Conservation (phyloP, 441 rosid genomes). For the Aleurites moluccanus region DNA sequence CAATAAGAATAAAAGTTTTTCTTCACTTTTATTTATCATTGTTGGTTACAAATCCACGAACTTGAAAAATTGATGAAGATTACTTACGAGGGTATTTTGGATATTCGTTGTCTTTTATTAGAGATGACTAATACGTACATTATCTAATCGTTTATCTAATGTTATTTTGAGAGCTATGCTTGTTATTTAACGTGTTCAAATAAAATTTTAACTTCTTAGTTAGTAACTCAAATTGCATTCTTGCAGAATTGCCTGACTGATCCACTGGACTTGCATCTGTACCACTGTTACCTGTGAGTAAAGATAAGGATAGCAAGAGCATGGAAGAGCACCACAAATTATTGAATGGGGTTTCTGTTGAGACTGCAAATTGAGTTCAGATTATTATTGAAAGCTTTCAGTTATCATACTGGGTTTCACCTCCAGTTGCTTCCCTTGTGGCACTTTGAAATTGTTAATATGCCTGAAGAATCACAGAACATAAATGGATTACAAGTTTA, state of each 20-base stretch:
- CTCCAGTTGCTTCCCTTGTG: slow-evolving; percentile 12
- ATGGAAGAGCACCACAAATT: slow-evolving; percentile 84
- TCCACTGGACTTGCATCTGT: slow-evolving; percentile 38
- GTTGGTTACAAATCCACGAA: neutral
- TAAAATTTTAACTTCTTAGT: neutral
- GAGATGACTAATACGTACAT: neutral
- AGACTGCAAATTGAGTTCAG: slow-evolving; percentile 60
- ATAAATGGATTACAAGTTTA: slow-evolving; percentile 19
- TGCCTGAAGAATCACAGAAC: slow-evolving; percentile 19
- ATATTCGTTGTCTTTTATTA: neutral
- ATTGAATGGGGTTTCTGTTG: slow-evolving; percentile 61
- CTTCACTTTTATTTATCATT: neutral
- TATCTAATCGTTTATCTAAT: neutral
- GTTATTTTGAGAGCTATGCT: too few species aligned
- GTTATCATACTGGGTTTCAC: too few species aligned
- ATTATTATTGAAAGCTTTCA: slow-evolving; percentile 9
- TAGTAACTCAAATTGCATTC: neutral
- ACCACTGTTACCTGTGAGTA: slow-evolving; percentile 47
- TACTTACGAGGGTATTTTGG: neutral
- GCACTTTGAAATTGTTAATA: slow-evolving; percentile 15
- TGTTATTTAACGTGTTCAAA: neutral
- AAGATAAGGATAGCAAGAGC: slow-evolving; percentile 54
- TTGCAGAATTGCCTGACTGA: slow-evolving; percentile 80
- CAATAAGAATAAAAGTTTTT: neutral
- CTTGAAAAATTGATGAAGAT: neutral